Percentiles rank a stretch among this genome's conserved stretches.
These are phyloP conservation scores for Acanthamoeba castellanii DNA, from an alignment of 208 protist species.

Conservation along the genomic window DNA sequence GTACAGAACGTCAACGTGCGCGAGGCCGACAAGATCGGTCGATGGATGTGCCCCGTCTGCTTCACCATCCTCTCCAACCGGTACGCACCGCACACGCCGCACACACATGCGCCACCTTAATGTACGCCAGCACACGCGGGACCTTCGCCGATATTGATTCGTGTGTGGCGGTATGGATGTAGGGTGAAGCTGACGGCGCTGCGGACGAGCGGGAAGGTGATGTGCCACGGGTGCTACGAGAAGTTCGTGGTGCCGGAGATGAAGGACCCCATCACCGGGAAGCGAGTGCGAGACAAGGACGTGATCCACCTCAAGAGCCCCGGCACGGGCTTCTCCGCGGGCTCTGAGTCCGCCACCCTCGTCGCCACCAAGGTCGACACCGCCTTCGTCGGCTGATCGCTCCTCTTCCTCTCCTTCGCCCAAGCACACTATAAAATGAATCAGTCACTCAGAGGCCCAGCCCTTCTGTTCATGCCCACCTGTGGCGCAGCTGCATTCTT, in stretches of 20 bases:
- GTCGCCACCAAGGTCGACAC: slow-evolving; percentile 32
- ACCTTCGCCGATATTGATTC: too few relatives aligned
- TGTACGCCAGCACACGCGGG: too few relatives aligned
- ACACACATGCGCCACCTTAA: not conserved
- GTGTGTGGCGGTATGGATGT: too few relatives aligned
- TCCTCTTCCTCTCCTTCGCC: not conserved
- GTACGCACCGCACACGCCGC: not conserved
- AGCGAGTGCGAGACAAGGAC: slow-evolving; percentile 18
- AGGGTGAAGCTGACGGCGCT: not conserved
- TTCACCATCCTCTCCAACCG: slow-evolving; percentile 51
- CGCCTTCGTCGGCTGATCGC: slow-evolving; percentile 22
- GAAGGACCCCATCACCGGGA: slow-evolving; percentile 43
- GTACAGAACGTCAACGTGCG: slow-evolving; percentile 44
- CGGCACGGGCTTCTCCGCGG: slow-evolving; percentile 28
- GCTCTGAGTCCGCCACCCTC: not conserved
- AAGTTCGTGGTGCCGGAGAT: slow-evolving; percentile 54
- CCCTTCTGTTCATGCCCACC: too few relatives aligned
- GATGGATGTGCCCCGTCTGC: slow-evolving; percentile 52
- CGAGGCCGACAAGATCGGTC: slow-evolving; percentile 30
- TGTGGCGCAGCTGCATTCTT: too few relatives aligned
- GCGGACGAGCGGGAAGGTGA: slow-evolving; percentile 25
- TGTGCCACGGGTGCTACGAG: slow-evolving; percentile 28
- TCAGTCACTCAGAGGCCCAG: too few relatives aligned
- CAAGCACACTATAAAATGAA: too few relatives aligned
- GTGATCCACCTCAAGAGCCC: slow-evolving; percentile 8